Percentiles rank a stretch among this genome's conserved stretches.
phyloP scores from a whole-genome alignment of 441 rosid genomes.

The Adansonia madagascariensis region DNA sequence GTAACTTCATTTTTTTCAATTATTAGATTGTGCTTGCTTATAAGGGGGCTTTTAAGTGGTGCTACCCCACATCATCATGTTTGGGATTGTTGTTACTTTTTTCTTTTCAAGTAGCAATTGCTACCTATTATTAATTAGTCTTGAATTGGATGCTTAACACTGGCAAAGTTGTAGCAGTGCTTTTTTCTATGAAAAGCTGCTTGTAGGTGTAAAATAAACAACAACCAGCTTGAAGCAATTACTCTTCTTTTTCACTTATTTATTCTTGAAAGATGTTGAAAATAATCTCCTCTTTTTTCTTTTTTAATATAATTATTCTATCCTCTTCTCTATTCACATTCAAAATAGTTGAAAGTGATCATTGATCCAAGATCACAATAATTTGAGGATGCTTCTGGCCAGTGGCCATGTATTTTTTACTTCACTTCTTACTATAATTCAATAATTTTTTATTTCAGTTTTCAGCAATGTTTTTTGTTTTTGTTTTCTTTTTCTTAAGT shows the following conservation, averaged over 20 bases:
- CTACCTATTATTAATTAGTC: background rate
- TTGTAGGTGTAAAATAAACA: background rate
- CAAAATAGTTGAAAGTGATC: background rate
- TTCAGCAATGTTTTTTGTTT: background rate
- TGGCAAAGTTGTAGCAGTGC: background rate
- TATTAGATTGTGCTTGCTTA: background rate
- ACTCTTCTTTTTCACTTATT: background rate
- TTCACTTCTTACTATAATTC: background rate
- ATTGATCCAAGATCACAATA: background rate
- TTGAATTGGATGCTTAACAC: background rate
- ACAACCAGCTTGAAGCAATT: conserved; percentile 6
- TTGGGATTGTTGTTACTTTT: background rate
- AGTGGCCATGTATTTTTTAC: background rate
- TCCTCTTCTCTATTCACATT: background rate
- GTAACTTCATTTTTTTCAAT: background rate
- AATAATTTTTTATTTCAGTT: background rate
- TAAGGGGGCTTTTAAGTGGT: background rate
- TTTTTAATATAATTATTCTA: background rate
- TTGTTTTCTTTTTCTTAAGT: background rate
- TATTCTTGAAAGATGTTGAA: background rate
- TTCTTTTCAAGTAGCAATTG: background rate
- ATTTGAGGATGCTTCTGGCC: background rate
- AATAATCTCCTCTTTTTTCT: background rate
- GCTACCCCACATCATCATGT: background rate
- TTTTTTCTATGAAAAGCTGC: background rate